Evolutionary conservation across 169 alveolate species (phyloP).

Genomic region (Plasmodium sp.): DNA sequence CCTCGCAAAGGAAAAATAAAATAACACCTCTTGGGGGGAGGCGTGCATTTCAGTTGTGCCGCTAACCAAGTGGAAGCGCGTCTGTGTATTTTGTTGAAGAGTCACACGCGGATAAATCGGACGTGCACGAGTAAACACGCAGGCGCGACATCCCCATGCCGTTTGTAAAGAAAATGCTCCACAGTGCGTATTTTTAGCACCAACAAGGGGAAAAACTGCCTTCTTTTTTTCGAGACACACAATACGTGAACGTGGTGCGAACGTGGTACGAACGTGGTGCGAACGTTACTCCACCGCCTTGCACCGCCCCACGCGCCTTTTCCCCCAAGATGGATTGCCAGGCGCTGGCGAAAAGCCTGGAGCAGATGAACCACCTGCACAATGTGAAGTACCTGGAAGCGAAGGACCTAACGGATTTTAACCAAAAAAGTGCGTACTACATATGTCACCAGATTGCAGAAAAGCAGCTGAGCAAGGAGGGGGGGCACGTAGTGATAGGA

Average conservation of each 20-base stretch:
- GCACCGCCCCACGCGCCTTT: neutral
- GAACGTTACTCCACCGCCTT: neutral
- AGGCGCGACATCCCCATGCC: neutral
- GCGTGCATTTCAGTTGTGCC: neutral
- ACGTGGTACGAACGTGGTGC: neutral
- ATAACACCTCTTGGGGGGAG: neutral
- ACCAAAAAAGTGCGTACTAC: conserved; percentile 43
- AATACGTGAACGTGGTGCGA: neutral
- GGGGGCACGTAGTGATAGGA: conserved; percentile 56
- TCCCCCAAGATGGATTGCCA: conserved; percentile 11
- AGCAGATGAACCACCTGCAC: conserved; percentile 16
- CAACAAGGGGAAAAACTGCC: neutral
- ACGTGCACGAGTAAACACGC: neutral
- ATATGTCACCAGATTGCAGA: conserved; percentile 53
- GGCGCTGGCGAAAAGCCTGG: neutral
- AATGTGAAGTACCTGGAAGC: conserved; percentile 56
- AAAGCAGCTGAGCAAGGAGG: conserved; percentile 23
- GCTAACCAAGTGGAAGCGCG: neutral
- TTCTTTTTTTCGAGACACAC: neutral
- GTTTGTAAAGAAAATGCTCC: neutral
- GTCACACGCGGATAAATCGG: neutral
- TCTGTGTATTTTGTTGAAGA: neutral
- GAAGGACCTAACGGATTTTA: conserved; percentile 29
- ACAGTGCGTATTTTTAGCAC: neutral
- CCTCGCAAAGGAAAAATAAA: neutral